These are phyloP conservation scores for Tieghemostelium lacteum DNA, from an alignment of 78 protist genomes.

Conservation along the genomic window DNA sequence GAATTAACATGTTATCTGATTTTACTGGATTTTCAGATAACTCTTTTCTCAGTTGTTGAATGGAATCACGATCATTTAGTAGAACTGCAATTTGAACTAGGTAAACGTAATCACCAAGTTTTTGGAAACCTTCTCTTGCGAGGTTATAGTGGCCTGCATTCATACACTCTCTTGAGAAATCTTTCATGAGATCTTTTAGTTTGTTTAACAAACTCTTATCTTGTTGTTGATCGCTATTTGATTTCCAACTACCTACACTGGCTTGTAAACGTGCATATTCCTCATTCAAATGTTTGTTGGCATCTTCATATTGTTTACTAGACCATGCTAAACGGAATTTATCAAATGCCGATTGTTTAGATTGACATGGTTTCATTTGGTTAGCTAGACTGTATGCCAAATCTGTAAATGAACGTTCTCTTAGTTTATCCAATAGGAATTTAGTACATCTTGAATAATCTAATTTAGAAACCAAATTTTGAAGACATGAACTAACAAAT, in stretches of 20 bases:
- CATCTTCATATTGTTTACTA: conserved; percentile 52
- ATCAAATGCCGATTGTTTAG: conserved; percentile 27
- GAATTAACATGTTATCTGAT: conserved; percentile 3
- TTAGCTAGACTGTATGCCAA: conserved; percentile 42
- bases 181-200: conserved; percentile 46
- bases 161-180: conserved; percentile 71
- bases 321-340: conserved; percentile 66
- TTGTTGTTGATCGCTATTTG: no score
- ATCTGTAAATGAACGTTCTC: conserved; percentile 48
- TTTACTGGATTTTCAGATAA: not conserved
- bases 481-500: conserved; percentile 17
- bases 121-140: conserved; percentile 49
- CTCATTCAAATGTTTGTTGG: conserved; percentile 8
- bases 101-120: conserved; percentile 17
- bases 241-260: not conserved
- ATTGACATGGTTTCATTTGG: conserved; percentile 41
- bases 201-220: conserved; percentile 30
- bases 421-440: conserved; percentile 23
- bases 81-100: conserved; percentile 45
- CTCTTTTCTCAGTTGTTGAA: not conserved
- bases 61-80: conserved; percentile 32
- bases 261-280: not conserved
- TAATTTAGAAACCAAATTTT: conserved; percentile 42
- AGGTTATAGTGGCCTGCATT: conserved; percentile 58
- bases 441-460: conserved; percentile 19